Evolutionary conservation across 352 stramenopile species (phyloP), one percentile per base, ranked within the genome.

Genomic region (Phytophthora citrophthora): DNA sequence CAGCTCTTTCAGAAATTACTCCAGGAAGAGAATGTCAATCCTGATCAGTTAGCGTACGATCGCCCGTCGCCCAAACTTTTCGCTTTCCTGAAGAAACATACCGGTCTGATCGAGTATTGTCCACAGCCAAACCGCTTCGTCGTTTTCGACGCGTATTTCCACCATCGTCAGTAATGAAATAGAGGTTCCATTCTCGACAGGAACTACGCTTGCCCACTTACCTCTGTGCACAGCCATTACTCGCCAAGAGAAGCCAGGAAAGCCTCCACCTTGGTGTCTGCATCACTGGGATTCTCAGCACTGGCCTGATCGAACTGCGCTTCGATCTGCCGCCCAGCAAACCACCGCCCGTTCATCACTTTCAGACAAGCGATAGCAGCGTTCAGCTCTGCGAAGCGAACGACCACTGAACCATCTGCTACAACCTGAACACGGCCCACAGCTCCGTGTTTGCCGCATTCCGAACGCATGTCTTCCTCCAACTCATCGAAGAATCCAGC

Each of bases 61-160:
- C 78, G 86, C 4, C 86, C 89, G 23, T 96, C 88, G 29, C 74
- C 86, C 3, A 94, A 94, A 54, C 69, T 95, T n/a, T 67, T 90
- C 4, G 70, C 83, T 34, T 95, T 96, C 52, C 62, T 94, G 8
- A 59, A 67, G 12, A 97, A 94, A 66, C 81, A 96, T 60, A 77
- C 72, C 18, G 65, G 45, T 0, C 72, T 96, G 23, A 63, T 24
- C 0, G 53, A 72, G 1, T 81, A 84, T 57, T 73, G 80, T 51
- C 70, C 68, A 27, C 89, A 97, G 55, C 80, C 86, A 52, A 97
- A 96, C 68, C 86, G 84, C 51, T 97, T 96, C 66, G 86, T 96
- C 23, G 39, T 97, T 15, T 96, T 94, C 51, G 75, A 92, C 58
- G 74, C 48, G 36, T 95, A 81, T 61, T 93, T 95, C 39, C 38